Evolutionary conservation across 257 asterid genomes (phyloP).

Genomic region (Lavandula angustifolia): DNA sequence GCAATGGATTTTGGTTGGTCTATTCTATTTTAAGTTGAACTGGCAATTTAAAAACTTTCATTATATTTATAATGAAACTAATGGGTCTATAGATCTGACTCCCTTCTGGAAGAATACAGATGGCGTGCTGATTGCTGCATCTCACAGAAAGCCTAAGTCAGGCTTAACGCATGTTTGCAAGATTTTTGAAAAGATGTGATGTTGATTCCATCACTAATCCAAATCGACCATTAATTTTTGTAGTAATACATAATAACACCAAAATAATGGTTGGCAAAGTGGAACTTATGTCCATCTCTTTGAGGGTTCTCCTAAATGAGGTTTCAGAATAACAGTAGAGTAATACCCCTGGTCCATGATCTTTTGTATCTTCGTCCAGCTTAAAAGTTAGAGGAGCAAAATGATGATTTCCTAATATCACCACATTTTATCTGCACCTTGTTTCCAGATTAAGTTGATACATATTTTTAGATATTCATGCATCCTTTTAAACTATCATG

Average conservation of each 20-base stretch:
- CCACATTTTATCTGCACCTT: not conserved
- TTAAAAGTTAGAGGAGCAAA: not conserved
- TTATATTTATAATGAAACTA: not conserved
- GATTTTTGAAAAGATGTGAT: constrained; percentile 5
- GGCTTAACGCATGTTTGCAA: not conserved
- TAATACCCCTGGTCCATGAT: not conserved
- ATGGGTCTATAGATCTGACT: not conserved
- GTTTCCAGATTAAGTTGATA: constrained; percentile 8
- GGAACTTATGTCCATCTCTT: not conserved
- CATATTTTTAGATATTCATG: constrained; percentile 21
- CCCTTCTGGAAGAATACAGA: not conserved
- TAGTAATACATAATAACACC: not conserved
- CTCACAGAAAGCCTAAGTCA: not conserved
- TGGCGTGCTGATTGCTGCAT: not conserved
- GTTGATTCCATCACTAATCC: not conserved
- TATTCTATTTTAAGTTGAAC: constrained; percentile 16
- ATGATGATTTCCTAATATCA: not conserved
- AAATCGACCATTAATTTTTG: not conserved
- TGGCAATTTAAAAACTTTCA: no score
- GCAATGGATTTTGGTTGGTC: constrained; percentile 1
- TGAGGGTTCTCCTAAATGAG: not conserved
- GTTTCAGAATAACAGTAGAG: not conserved
- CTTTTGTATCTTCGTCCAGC: not conserved
- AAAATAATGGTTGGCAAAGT: not conserved
- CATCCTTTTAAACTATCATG: not conserved